These are phyloP conservation scores for Geotrichum fermentans DNA, from an alignment of 1,139 yeast genomes.

Conservation along the genomic window DNA sequence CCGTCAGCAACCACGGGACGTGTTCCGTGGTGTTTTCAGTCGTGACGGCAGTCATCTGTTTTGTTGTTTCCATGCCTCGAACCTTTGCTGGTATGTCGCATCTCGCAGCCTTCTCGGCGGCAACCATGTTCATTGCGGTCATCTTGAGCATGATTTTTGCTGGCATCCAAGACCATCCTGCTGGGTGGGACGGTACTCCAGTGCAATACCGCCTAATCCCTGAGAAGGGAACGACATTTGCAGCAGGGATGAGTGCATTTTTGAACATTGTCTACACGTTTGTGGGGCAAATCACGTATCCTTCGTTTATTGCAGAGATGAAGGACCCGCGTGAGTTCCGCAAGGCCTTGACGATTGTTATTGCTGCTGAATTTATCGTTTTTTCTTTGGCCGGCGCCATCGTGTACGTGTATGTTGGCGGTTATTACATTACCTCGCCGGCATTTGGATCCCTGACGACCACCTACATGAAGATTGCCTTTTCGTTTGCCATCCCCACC, in stretches of 20 bases:
- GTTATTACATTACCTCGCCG: constrained; percentile 52
- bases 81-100: constrained; percentile 51
- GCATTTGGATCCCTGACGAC: constrained; percentile 53
- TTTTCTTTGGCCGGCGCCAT: constrained; percentile 54
- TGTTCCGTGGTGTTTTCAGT: constrained; percentile 52
- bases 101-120: constrained; percentile 50
- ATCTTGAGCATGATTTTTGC: constrained; percentile 51
- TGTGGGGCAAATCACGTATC: constrained; percentile 61
- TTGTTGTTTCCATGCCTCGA: constrained; percentile 50
- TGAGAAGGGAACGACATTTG: constrained; percentile 48
- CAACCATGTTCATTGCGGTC: constrained; percentile 55
- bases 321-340: constrained; percentile 53
- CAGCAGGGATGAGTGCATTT: constrained; percentile 52
- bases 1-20: constrained; percentile 47
- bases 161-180: constrained; percentile 50
- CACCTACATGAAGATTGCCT: constrained; percentile 49
- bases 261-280: constrained; percentile 58
- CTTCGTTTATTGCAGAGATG: constrained; percentile 60
- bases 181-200: constrained; percentile 40
- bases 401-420: constrained; percentile 55
- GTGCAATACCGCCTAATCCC: constrained; percentile 50
- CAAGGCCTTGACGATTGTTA: constrained; percentile 52
- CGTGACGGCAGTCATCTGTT: constrained; percentile 47
- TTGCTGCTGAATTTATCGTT: constrained; percentile 46
- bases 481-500: constrained; percentile 58